Base-by-base conservation (phyloP, 305 asterid genomes). In the Vinca major region DNA sequence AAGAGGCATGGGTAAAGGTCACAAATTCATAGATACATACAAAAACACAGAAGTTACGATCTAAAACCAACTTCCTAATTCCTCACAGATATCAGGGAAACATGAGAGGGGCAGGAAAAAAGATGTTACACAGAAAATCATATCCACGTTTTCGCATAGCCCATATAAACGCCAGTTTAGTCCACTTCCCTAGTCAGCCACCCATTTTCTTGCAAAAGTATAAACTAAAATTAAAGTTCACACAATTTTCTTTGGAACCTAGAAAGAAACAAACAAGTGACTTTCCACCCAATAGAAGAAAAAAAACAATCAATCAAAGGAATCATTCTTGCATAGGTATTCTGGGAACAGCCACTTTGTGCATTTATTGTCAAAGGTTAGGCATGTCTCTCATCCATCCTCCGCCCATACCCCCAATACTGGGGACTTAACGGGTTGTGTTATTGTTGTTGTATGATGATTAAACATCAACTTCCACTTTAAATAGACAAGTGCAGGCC, bases 1-100 rank as follows among this genome's bases (percentile, higher is more conserved):
- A 74, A 60, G 70, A 66, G 21, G 41, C 61, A 77, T 41, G 37
- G 39, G 52, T 26, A 53, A 75, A 39, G 40, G 67, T 48, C 50
- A 71, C 16, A 50, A 9, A 66, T 48, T 20, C 36, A 62, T 36
- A 72, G 44, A 45, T 14, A 21, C 7, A 39, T 2, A 43, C 57
- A 76, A 54, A 50, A 76, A 61, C 33, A 66, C 43, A 57, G 47
- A 56, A 39, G 12, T 13, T 64, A 39, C 4, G 44, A 48, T 36
- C 47, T 49, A 14, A 70, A 40, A 21, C 43, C 47, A 26, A 41
- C 9, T 44, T 17, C 41, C 33, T 39, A 57, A 16, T 26, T 57
- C 43, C 63, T 58, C 20, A 58, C 20, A 36, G 21, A 36, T 47
- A 11, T 14, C 11, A 12, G 12, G 3, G 4, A 58, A 13, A 37